Percentiles rank a stretch among this genome's conserved stretches.
Evolutionary conservation across 2,329 filamentous ascomycete genomes (phyloP).

Genomic region (Curvularia sp.): DNA sequence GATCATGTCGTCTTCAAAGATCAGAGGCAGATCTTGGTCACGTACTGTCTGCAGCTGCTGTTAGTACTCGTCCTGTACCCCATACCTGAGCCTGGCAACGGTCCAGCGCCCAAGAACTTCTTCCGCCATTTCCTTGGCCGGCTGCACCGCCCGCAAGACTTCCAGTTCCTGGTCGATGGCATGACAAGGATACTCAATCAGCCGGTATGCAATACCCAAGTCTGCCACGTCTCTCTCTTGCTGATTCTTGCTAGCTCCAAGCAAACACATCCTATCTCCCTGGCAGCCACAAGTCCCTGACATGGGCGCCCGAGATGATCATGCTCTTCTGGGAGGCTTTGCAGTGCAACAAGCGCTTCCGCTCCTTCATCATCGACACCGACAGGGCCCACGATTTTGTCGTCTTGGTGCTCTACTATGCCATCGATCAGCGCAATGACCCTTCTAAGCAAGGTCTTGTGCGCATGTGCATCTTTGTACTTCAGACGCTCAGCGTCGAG

Average conservation of each 20-base stretch:
- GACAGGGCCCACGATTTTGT: slow-evolving; percentile 93
- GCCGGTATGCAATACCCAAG: slow-evolving; percentile 59
- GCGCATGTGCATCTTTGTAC: slow-evolving; percentile 94
- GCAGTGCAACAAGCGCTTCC: slow-evolving; percentile 97
- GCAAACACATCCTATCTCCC: slow-evolving; percentile 88
- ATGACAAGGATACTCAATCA: slow-evolving; percentile 93
- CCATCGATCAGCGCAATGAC: slow-evolving; percentile 86
- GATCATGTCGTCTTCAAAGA: slow-evolving; percentile 92
- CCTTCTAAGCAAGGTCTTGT: slow-evolving; percentile 89
- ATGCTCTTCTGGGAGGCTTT: slow-evolving; percentile 98
- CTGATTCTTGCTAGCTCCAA: slow-evolving; percentile 66
- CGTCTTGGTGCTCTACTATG: slow-evolving; percentile 88
- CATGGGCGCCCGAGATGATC: slow-evolving; percentile 93
- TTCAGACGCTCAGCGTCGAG: slow-evolving; percentile 95
- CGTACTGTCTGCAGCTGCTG: slow-evolving; percentile 90
- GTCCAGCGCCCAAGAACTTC: slow-evolving; percentile 79
- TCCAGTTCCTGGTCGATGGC: slow-evolving; percentile 95
- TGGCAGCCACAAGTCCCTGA: slow-evolving; percentile 77
- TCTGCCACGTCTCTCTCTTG: not conserved
- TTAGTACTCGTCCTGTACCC: slow-evolving; percentile 85
- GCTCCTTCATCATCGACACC: slow-evolving; percentile 96
- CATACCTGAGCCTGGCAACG: slow-evolving; percentile 76
- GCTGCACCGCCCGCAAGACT: slow-evolving; percentile 91
- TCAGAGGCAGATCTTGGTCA: slow-evolving; percentile 86
- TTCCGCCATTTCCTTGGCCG: slow-evolving; percentile 92